Base-by-base conservation (phyloP, 306 rosid genomes). In the Dalbergia cultrata region DNA sequence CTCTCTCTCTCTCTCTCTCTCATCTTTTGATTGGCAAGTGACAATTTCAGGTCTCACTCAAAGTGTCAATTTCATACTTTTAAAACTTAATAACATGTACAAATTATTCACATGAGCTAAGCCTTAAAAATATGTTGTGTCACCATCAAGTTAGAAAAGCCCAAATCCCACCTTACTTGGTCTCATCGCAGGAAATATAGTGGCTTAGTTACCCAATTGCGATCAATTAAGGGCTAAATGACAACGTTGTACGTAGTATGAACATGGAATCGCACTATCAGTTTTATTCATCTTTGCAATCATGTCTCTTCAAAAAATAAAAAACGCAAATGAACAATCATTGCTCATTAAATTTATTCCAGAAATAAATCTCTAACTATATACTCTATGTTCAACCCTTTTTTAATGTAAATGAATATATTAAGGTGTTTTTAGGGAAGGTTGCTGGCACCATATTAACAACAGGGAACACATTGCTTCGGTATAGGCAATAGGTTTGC, bases 401-500 rank as follows among this genome's bases (percentile, higher is more conserved):
- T 43, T 43, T 43, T 26, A 2, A 26, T 26, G 31, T 26, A 1
- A 26, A 37, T 37, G 8, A 37, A 7, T 37, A 37, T 37, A 7
- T 7, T 3, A 37, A 37, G 41, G 60, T 17, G 22, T 54, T n/a
- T 54, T 21, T 8, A 54, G 6, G 60, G 4, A 7, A 54, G 5
- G 16, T 47, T 47, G 53, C 53, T 47, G 53, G 1, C 5, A 13
- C 53, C 4, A 11, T 11, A 11, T 5, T 41, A 19, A 45, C 26
- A 37, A 52, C 35, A 16, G 4, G 54, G 18, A 59, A 73, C 54
- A 12, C 14, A 17, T 17, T 19, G 43, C 52, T 61, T 9, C 3
- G 5, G 12, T 17, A n/a, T 31, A 72, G 31, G 57, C 10, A 72
- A 41, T 18, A 74, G 67, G 35, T 62, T 73, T 14, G 34, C 69